Evolutionary conservation across 1,284 basidiomycete species (phyloP), one percentile per base, ranked within the genome.

Genomic region (Leccinum olivaceoglutinosum): DNA sequence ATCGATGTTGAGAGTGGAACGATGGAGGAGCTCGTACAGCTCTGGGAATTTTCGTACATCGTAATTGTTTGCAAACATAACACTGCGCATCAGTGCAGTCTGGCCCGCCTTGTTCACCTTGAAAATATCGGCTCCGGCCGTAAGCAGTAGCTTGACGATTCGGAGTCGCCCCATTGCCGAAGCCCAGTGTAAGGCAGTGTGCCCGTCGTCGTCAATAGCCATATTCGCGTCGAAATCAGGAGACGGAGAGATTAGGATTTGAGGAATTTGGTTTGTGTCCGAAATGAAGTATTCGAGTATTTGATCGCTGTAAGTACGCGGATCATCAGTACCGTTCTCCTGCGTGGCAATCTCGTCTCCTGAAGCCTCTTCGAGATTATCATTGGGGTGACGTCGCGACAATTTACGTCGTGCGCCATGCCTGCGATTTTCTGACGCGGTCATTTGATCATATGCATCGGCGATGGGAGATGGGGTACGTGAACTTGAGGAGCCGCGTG

Each of bases 21-120:
- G 90, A 73, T 99, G 96, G 29, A 99, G 79, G 7, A 98, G 86
- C 75, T 99, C 96, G 77, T 98, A 99, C 21, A 99, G 81, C 75
- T 99, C 96, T 2, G 95, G 94, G 72, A 99, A 99, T 77, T 99
- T 99, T 71, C 97, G 93, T 61, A 99, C 90, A 77, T 99, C 97
- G 75, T 99, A 99, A 77, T 99, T 99, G 79, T 99, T 99, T 64
- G 94, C 94, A 76, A 99, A 99, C 97, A 99, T 99, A 72, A 98
- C 97, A 68, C 90, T 92, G 25, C 97, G 92, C 97, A 99, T 99
- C 61, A 99, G 80, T 1, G 97, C 92, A 10, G 97, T 99, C 76
- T 99, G 97, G 32, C 97, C 97, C 29, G 94, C 88, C 74, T 92
- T 92, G 81, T 99, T 99, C 69, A 96, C 94, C 69, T 93, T 91